Conservation (phyloP, 331 rosid genomes). For the Pyracantha coccinea region DNA sequence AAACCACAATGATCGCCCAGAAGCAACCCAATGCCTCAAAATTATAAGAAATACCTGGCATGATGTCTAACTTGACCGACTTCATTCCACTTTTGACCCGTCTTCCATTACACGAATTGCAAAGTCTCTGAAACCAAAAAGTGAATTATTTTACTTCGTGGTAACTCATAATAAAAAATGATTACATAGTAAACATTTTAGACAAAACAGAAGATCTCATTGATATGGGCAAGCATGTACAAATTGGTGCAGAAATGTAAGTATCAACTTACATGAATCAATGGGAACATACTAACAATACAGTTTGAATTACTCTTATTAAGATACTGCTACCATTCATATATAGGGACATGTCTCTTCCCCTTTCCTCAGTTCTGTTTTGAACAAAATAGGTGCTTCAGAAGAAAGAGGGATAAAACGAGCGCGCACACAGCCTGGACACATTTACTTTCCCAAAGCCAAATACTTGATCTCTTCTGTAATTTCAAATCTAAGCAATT, state of each 20-base stretch:
- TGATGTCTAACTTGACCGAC: slow-evolving; percentile 55
- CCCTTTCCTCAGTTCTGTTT: neutral
- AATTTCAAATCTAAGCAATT: neutral
- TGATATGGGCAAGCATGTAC: neutral
- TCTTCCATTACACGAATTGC: slow-evolving; percentile 77
- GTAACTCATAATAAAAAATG: neutral
- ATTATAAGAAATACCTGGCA: slow-evolving; percentile 44
- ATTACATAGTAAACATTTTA: neutral
- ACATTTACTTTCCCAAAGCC: neutral
- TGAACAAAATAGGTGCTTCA: neutral
- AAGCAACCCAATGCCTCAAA: neutral
- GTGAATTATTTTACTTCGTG: neutral
- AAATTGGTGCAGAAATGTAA: neutral
- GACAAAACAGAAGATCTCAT: neutral
- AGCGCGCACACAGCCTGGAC: neutral
- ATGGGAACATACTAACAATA: neutral
- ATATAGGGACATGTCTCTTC: neutral
- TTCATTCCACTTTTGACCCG: slow-evolving; percentile 56
- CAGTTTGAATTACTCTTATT: neutral
- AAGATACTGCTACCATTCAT: neutral
- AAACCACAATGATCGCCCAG: neutral
- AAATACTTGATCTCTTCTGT: neutral
- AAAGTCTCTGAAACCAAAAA: slow-evolving; percentile 42
- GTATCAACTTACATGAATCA: neutral
- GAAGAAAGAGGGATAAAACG: neutral